A percentile compares a stretch with the other conserved stretches of the same genome.
Conservation (phyloP, 352 stramenopile species). For the Pelagophyceae sp. region DNA sequence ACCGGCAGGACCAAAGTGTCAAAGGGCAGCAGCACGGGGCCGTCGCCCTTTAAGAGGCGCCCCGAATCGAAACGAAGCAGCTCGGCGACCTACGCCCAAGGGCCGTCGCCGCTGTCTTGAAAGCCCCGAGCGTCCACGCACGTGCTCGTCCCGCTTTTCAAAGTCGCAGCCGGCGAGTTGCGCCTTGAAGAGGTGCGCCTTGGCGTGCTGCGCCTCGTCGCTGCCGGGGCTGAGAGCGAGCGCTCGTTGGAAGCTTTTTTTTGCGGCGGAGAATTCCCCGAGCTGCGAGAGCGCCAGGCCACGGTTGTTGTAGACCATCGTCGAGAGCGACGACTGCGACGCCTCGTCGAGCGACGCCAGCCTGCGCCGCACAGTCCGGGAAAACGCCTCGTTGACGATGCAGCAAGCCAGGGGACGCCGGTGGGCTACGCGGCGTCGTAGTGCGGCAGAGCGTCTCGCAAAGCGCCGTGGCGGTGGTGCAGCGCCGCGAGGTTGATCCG, state of each 20-base stretch:
- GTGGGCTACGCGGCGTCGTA: conserved; percentile 40
- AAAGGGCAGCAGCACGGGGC: conserved; percentile 52
- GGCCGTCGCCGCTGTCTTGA: no score
- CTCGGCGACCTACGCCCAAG: no score
- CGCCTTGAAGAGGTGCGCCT: conserved; percentile 39
- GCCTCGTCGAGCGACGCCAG: conserved; percentile 17
- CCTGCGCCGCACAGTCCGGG: no score
- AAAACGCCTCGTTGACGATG: no score
- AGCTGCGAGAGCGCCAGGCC: conserved; percentile 28
- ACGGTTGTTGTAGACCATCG: conserved; percentile 31
- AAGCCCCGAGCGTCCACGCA: conserved; percentile 33
- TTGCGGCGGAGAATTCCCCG: conserved; percentile 29
- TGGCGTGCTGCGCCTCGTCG: conserved; percentile 14
- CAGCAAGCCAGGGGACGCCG: conserved; percentile 21
- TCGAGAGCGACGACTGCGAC: conserved; percentile 36
- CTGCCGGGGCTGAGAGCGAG: conserved; percentile 26
- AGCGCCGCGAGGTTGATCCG: conserved; percentile 58
- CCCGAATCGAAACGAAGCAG: conserved; percentile 33
- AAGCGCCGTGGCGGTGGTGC: conserved; percentile 52
- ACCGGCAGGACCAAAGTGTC: conserved; percentile 55
- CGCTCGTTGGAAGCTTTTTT: conserved; percentile 48
- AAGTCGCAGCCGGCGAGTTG: conserved; percentile 52
- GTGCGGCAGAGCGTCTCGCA: conserved; percentile 44
- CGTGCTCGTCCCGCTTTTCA: conserved; percentile 38
- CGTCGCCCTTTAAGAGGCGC: conserved; percentile 25